A percentile compares a stretch with the other conserved stretches of the same genome.
Conservation (phyloP, 495 filamentous ascomycete genomes). For the Daldinia caldariorum region DNA sequence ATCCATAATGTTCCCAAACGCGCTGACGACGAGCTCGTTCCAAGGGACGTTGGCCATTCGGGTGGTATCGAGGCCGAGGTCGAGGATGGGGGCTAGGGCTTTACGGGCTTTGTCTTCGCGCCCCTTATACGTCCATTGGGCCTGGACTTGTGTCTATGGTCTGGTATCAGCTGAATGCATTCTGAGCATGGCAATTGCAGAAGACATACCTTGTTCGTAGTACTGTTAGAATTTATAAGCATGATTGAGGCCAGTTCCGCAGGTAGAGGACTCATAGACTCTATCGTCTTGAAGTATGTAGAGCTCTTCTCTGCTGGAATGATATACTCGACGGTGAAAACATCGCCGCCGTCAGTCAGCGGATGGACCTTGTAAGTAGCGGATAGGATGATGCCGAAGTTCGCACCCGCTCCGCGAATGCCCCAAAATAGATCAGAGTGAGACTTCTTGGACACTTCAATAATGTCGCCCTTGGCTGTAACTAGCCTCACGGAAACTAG, state of each 20-base stretch:
- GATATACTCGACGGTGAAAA: conserved; percentile 45
- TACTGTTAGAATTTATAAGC: too few species aligned
- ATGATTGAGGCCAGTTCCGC: too few species aligned
- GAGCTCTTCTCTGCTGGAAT: conserved; percentile 38
- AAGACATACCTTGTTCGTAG: neutral
- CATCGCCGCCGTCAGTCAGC: conserved; percentile 40
- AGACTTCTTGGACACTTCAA: conserved; percentile 46
- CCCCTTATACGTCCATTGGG: too few species aligned
- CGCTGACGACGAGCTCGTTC: too few species aligned
- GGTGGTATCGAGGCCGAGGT: conserved; percentile 26
- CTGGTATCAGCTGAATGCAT: conserved; percentile 6
- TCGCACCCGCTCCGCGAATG: conserved; percentile 58
- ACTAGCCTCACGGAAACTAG: conserved; percentile 49
- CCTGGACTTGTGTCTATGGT: conserved; percentile 31
- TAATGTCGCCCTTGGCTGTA: conserved; percentile 46
- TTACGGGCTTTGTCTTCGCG: conserved; percentile 32
- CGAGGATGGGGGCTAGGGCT: conserved; percentile 39
- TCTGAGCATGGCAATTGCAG: conserved; percentile 24
- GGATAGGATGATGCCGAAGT: conserved; percentile 60
- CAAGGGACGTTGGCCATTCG: conserved; percentile 25
- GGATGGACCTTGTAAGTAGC: conserved; percentile 50
- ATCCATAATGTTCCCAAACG: neutral
- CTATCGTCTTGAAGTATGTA: conserved; percentile 42
- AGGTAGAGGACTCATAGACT: too few species aligned
- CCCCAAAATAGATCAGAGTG: conserved; percentile 61